These are phyloP conservation scores for Colletotrichum incanum DNA, from an alignment of 2,329 filamentous ascomycete species.

Conservation along the genomic window DNA sequence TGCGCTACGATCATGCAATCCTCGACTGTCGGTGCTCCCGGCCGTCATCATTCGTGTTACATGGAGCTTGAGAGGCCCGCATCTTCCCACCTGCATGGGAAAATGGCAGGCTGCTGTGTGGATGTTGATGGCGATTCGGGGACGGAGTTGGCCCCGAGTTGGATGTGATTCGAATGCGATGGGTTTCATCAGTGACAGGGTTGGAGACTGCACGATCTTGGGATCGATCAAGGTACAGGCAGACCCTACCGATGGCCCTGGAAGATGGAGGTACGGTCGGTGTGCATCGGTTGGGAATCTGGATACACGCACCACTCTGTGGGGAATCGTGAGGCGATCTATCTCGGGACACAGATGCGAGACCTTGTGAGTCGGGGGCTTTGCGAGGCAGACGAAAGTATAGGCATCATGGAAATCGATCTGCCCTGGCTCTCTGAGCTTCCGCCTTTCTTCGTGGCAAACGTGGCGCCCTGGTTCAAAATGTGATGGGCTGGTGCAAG, in stretches of 20 bases:
- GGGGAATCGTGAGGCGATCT: not conserved
- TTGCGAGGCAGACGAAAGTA: not conserved
- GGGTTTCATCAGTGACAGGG: not conserved
- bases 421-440: not conserved
- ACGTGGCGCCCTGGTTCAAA: not conserved
- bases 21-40: not conserved
- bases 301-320: not conserved
- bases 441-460: not conserved
- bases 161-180: not conserved
- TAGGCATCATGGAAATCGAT: not conserved
- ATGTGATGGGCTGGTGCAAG: not conserved
- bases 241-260: not conserved
- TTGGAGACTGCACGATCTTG: not conserved
- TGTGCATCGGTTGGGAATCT: too few species aligned
- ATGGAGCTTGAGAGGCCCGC: not conserved
- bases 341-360: not conserved
- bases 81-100: not conserved
- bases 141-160: not conserved
- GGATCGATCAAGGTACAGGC: not conserved
- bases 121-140: not conserved
- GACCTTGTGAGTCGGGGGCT: too few species aligned
- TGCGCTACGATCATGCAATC: constrained; percentile 30
- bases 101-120: not conserved
- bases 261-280: not conserved
- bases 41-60: not conserved